phyloP scores from a whole-genome alignment of 2,329 filamentous ascomycete genomes.

The Xylariales sp. region DNA sequence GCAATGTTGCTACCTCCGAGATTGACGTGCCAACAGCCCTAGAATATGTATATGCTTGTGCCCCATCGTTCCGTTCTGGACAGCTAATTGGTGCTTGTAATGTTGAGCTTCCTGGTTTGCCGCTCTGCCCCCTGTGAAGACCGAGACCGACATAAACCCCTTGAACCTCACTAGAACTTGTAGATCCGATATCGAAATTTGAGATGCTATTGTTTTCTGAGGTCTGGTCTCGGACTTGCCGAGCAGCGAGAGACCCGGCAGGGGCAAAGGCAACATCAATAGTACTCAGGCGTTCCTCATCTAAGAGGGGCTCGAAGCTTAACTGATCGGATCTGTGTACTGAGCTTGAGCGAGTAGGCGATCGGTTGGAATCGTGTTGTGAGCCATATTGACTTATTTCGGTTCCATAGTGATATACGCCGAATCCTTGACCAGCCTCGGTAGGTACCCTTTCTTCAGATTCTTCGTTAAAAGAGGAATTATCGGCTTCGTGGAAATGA shows the following conservation, averaged over 20 bases:
- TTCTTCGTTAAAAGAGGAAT: constrained; percentile 8
- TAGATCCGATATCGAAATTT: neutral
- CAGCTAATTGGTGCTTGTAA: neutral
- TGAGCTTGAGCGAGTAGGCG: constrained; percentile 21
- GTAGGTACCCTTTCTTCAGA: neutral
- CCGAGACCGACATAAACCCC: neutral
- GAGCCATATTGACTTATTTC: neutral
- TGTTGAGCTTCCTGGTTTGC: neutral
- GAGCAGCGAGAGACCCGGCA: constrained; percentile 1
- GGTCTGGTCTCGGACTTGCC: neutral
- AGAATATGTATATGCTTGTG: constrained; percentile 1
- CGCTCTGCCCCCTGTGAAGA: neutral
- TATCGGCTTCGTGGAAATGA: neutral
- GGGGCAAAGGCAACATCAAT: constrained; percentile 26
- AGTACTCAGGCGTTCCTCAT: constrained; percentile 24
- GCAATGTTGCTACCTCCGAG: neutral
- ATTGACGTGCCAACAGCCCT: neutral
- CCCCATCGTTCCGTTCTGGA: neutral
- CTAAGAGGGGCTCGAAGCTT: constrained; percentile 24
- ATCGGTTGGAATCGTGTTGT: constrained; percentile 1
- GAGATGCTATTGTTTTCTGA: constrained; percentile 5
- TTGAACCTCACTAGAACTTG: neutral
- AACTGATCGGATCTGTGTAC: constrained; percentile 10
- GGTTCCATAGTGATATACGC: neutral
- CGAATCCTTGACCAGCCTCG: neutral